Evolutionary conservation across 768 basidiomycete species (phyloP), one percentile per base, ranked within the genome.

Genomic region (Mycena alexandri): DNA sequence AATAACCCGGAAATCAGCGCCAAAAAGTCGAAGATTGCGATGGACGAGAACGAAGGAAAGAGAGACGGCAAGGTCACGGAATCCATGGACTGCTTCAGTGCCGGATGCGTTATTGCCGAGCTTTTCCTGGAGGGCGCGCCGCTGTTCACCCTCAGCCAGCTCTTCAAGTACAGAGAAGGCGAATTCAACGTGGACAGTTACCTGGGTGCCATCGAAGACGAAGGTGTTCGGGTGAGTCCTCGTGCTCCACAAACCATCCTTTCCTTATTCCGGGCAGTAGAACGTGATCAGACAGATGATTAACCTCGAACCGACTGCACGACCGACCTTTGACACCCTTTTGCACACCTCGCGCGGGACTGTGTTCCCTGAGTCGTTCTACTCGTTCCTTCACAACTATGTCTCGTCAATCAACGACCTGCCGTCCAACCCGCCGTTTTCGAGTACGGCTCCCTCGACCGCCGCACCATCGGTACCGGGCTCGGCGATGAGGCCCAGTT

Each of bases 11-110:
- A 90, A 44, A 89, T 91, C 59, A 91, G 88, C 57, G 87, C 87
- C 29, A 89, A 87, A 79, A 93, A 93, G 73, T 82, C 83, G 14
- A 84, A 81, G 70, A 74, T 87, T 21, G 81, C 84, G 0, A 78
- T 81, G 76, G 87, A 85, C 8, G 88, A 89, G 41, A 78, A 76
- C 21, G 86, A 90, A 64, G 90, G 90, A 0, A 89, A 88, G 77
- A 80, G 91, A 48, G 93, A 98, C 66, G 91, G 90, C 2, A 90
- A 85, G 71, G 91, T 98, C 25, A 96, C 95, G 0, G 95, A 99
- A 79, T 86, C 93, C 5, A 99, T 99, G 98, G 98, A 99, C 76
- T 93, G 96, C 56, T 99, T 99, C 75, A 95, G 95, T 70, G 87
- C 87, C 0, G 98, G 98, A 24, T 98, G 97, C 76, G 96, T 98